Base-by-base conservation (phyloP, 2,329 filamentous ascomycete genomes). In the Coleophoma cylindrospora region DNA sequence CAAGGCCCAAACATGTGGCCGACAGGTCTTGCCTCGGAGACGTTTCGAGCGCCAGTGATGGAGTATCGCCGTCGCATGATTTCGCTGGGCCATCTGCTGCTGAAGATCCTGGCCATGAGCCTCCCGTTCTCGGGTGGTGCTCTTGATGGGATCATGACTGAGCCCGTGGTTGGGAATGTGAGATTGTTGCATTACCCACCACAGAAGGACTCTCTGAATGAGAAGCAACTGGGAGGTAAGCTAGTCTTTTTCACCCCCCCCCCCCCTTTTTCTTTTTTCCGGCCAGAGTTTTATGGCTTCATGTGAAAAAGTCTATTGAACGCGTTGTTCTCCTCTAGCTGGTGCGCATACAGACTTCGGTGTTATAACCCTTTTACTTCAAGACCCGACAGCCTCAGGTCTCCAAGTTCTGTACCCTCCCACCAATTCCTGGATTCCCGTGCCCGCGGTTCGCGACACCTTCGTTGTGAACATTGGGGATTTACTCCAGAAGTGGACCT, bases 271-370 rank as follows among this genome's bases (percentile, higher is more conserved):
- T 13, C 19, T 22, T 9, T 38, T 17, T 60, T 63, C 44, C 63
- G 61, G 40, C 61, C 67, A 58, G 61, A 64, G 6, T 38, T 57
- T 40, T 70, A 57, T 48, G 27, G 6, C 27, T 5, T 27, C 4
- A 19, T 27, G 27, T 27, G 27, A 10, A 10, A 27, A 27, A 27
- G 9, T 10, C 27, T 27, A 27, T 27, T 27, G 27, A 27, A 27
- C 27, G 27, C 27, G 27, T 27, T 2, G 15, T 12, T 47, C 9
- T 41, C 8, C 9, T 41, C 8, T 19, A 54, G 72, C 57, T 10
- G 74, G 74, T 1, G 74, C 71, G 3, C 77, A 78, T 56, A 77
- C 74, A 0, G 77, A 78, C 56, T 80, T 76, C 54, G 74, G 75
- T 2, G 68, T 70, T 27, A 69, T 79, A 21, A 80, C 77, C 0